Conservation (phyloP, 2,329 filamentous ascomycete genomes). For the Rhinocladiella similis region DNA sequence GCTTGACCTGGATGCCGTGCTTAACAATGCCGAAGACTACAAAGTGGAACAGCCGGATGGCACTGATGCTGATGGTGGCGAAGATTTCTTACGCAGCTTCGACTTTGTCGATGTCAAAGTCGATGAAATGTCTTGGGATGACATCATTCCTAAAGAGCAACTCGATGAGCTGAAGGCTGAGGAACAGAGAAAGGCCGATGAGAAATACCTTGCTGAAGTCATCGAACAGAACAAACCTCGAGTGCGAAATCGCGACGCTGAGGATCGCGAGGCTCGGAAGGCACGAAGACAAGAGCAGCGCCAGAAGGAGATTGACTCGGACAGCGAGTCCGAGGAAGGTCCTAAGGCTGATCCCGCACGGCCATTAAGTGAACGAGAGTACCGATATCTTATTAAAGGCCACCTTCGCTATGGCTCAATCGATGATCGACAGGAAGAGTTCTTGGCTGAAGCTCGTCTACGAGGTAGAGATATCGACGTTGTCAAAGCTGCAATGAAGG, state of each 20-base stretch:
- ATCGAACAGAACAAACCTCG: conserved; percentile 84
- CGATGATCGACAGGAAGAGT: conserved; percentile 82
- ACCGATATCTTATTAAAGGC: conserved; percentile 84
- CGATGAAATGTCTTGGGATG: conserved; percentile 89
- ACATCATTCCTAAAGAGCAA: conserved; percentile 94
- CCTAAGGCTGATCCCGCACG: conserved; percentile 75
- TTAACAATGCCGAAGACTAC: conserved; percentile 95
- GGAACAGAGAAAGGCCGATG: conserved; percentile 80
- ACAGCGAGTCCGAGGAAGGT: conserved; percentile 67
- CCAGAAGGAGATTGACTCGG: conserved; percentile 67
- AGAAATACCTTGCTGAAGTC: conserved; percentile 76
- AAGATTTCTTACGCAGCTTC: conserved; percentile 86
- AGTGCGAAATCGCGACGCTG: conserved; percentile 61
- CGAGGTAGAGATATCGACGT: conserved; percentile 79
- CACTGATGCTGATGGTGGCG: conserved; percentile 91
- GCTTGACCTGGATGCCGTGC: conserved; percentile 93
- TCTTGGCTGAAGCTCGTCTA: conserved; percentile 83
- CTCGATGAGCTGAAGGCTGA: conserved; percentile 86
- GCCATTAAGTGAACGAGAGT: conserved; percentile 90
- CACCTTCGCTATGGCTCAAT: conserved; percentile 90
- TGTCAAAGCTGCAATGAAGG: conserved; percentile 71
- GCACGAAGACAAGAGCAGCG: conserved; percentile 67
- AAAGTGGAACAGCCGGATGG: conserved; percentile 94
- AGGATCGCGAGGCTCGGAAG: conserved; percentile 62
- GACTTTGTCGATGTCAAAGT: conserved; percentile 98